phyloP scores from a whole-genome alignment of 2,329 filamentous ascomycete genomes.

The Penicillium griseofulvum region DNA sequence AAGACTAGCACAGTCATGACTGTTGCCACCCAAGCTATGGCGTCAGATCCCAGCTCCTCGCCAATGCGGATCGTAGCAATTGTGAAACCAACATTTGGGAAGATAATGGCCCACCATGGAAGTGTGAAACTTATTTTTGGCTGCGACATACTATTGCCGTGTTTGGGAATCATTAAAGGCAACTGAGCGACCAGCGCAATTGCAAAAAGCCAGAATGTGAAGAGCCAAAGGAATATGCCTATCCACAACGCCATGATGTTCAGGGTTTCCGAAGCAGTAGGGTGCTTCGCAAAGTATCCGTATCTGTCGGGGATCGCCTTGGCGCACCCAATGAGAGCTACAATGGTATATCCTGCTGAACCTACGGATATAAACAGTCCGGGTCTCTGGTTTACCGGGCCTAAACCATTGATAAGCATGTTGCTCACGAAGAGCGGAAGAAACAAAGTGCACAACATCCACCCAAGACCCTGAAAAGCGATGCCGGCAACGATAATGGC shows the following conservation, averaged over 20 bases:
- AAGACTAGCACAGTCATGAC: conserved; percentile 4
- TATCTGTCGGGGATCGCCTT: conserved; percentile 1
- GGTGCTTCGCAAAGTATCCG: conserved; percentile 4
- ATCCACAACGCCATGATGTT: conserved; percentile 4
- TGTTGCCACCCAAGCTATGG: conserved; percentile 4
- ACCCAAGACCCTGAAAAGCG: conserved; percentile 3
- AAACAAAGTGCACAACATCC: conserved; percentile 1
- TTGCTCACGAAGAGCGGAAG: conserved; percentile 2
- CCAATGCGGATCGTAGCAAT: conserved; percentile 2
- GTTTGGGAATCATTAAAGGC: background rate
- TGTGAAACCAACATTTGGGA: conserved; percentile 4
- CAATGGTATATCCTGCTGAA: conserved; percentile 4
- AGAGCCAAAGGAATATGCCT: conserved; percentile 5
- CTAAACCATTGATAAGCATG: conserved; percentile 2
- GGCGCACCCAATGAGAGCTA: conserved; percentile 1
- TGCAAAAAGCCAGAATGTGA: conserved; percentile 5
- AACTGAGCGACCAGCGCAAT: conserved; percentile 1
- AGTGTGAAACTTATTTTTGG: conserved; percentile 1
- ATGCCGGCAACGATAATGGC: conserved; percentile 1
- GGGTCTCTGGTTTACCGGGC: conserved; percentile 1
- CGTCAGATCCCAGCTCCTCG: background rate
- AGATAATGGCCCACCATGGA: conserved; percentile 3
- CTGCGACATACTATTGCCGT: background rate
- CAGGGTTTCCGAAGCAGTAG: conserved; percentile 5
- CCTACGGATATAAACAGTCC: conserved; percentile 3